These are phyloP conservation scores for Cercospora zeae-maydis DNA, from an alignment of 2,329 filamentous ascomycete genomes.

Conservation along the genomic window DNA sequence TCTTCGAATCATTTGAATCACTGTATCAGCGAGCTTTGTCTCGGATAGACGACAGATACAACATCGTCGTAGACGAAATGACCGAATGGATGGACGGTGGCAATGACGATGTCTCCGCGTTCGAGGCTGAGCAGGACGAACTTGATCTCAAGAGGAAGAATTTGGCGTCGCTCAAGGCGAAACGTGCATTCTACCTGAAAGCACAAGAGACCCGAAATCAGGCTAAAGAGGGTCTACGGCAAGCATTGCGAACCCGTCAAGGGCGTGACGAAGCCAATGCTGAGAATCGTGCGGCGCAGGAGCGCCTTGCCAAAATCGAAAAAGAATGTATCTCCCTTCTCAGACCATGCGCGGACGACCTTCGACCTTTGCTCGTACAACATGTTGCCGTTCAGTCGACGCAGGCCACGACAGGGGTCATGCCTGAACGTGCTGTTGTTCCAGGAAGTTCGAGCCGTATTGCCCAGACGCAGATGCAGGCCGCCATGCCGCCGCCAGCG, in stretches of 20 bases:
- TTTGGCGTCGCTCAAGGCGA: constrained; percentile 21
- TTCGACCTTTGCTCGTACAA: constrained; percentile 20
- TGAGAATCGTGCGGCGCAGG: constrained; percentile 29
- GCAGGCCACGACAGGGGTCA: constrained; percentile 20
- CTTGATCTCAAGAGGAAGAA: constrained; percentile 20
- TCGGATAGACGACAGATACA: constrained; percentile 19
- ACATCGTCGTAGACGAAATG: constrained; percentile 24
- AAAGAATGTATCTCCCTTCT: constrained; percentile 27
- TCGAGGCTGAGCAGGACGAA: constrained; percentile 21
- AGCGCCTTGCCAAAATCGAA: constrained; percentile 27
- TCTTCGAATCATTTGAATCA: constrained; percentile 25
- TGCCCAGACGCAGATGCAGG: constrained; percentile 33
- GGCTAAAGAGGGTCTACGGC: constrained; percentile 22
- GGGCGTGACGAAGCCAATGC: constrained; percentile 22
- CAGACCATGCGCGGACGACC: constrained; percentile 24
- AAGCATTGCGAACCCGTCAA: constrained; percentile 25
- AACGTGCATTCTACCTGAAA: constrained; percentile 21
- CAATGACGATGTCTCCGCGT: constrained; percentile 18
- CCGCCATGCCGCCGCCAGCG: constrained; percentile 20
- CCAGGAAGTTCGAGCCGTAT: constrained; percentile 32
- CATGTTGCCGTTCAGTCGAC: constrained; percentile 32
- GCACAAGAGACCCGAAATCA: constrained; percentile 25
- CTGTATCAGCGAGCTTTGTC: constrained; percentile 18
- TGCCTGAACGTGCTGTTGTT: background rate
- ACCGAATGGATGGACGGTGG: constrained; percentile 24